These are phyloP conservation scores for Pseudozyma sp. DNA, from an alignment of 1,284 basidiomycete species.

Conservation along the genomic window DNA sequence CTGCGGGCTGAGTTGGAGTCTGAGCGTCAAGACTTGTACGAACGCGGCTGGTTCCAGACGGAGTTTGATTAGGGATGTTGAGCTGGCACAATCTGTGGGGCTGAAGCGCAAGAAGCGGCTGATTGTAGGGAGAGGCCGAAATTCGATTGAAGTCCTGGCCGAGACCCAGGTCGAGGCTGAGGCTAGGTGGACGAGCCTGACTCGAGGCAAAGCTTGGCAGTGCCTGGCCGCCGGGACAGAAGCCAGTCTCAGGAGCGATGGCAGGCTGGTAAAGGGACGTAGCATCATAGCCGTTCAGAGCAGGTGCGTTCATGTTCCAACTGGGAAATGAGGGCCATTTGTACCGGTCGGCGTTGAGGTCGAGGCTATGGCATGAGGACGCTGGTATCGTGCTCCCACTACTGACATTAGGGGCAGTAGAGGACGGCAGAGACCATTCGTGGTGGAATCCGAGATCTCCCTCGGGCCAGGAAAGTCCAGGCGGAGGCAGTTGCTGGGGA, in stretches of 20 bases:
- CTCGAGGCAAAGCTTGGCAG: neutral
- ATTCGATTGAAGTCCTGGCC: too few relatives aligned
- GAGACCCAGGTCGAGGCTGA: neutral
- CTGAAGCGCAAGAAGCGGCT: too few relatives aligned
- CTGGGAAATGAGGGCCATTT: neutral
- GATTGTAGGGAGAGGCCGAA: too few relatives aligned
- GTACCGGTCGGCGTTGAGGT: neutral
- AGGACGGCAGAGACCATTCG: constrained; percentile 6
- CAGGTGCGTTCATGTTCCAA: constrained; percentile 2
- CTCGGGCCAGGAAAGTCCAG: neutral
- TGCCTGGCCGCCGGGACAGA: neutral
- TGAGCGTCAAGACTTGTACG: too few relatives aligned
- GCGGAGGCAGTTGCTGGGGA: neutral
- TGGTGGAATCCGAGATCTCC: neutral
- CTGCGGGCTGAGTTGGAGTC: too few relatives aligned
- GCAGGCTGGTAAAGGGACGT: neutral
- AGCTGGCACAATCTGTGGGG: too few relatives aligned
- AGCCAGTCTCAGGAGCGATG: neutral
- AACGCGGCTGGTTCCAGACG: too few relatives aligned
- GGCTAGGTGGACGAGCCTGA: neutral
- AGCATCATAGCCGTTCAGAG: neutral
- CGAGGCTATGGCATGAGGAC: neutral
- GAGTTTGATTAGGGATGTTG: too few relatives aligned
- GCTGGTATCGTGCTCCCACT: neutral
- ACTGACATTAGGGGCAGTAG: constrained; percentile 3